Evolutionary conservation across 805 yeast species (phyloP).

Genomic region (Yarrowia porcina): DNA sequence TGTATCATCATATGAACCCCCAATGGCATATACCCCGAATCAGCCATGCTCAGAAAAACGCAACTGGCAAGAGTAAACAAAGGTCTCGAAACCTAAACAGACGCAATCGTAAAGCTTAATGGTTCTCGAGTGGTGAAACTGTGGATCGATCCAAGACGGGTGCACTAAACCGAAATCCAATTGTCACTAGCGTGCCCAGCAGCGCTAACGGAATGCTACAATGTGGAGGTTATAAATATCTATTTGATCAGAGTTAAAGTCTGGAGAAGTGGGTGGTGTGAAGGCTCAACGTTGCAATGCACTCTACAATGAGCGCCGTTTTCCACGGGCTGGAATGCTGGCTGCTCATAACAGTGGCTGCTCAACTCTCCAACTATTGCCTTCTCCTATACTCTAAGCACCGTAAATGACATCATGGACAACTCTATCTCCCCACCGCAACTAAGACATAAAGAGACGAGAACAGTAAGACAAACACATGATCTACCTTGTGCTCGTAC

Average conservation of each 20-base stretch:
- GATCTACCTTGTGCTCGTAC: background rate
- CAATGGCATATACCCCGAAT: background rate
- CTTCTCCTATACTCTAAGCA: background rate
- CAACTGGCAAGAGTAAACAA: conserved; percentile 2
- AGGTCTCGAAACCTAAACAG: background rate
- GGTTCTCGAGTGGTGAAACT: background rate
- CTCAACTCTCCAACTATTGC: background rate
- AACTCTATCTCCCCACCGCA: background rate
- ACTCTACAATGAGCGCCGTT: background rate
- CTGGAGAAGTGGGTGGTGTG: too few species aligned
- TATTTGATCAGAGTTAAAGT: background rate
- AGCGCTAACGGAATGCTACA: background rate
- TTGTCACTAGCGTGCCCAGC: background rate
- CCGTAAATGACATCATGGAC: background rate
- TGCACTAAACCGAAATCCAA: background rate
- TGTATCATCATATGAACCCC: background rate
- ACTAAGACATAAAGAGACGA: background rate
- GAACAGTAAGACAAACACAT: background rate
- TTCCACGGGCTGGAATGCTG: background rate
- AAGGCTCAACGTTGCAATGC: background rate
- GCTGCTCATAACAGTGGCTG: background rate
- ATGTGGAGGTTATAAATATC: background rate
- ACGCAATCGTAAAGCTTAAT: background rate
- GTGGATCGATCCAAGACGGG: conserved; percentile 3
- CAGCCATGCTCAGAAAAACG: background rate